Evolutionary conservation across 371 early-diverging fungal species (phyloP).

Genomic region (Syncephalis fuscata): DNA sequence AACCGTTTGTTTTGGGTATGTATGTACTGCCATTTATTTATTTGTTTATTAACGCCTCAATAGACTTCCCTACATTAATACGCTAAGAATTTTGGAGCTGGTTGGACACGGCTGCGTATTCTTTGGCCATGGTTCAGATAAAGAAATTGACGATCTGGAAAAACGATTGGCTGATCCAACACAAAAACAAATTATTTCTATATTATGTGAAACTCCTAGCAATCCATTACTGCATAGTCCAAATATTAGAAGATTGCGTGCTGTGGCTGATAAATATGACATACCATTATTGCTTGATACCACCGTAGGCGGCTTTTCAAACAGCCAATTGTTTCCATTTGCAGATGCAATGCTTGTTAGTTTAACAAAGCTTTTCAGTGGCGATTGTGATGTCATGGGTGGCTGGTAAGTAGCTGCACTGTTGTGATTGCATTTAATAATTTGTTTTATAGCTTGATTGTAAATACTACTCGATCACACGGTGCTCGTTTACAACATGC

Average conservation of each 20-base stretch:
- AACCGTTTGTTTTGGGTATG: slow-evolving; percentile 80
- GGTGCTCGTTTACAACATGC: slow-evolving; percentile 32
- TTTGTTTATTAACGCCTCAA: background rate
- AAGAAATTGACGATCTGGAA: slow-evolving; percentile 54
- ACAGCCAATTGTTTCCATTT: slow-evolving; percentile 52
- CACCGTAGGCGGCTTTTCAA: slow-evolving; percentile 85
- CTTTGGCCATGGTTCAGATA: slow-evolving; percentile 60
- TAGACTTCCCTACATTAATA: slow-evolving; percentile 88
- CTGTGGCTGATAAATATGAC: slow-evolving; percentile 53
- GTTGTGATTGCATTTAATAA: background rate
- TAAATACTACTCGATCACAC: slow-evolving; percentile 51
- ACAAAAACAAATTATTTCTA: slow-evolving; percentile 31
- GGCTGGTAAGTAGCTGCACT: slow-evolving; percentile 40
- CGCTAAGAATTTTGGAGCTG: slow-evolving; percentile 84
- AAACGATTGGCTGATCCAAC: slow-evolving; percentile 28
- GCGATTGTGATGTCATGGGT: slow-evolving; percentile 93
- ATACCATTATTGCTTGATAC: slow-evolving; percentile 83
- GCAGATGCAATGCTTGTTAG: slow-evolving; percentile 86
- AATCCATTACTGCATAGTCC: slow-evolving; percentile 82
- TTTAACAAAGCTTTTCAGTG: slow-evolving; percentile 85
- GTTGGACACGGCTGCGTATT: slow-evolving; percentile 81
- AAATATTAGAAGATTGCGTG: slow-evolving; percentile 50
- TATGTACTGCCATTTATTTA: background rate
- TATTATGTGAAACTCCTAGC: slow-evolving; percentile 87
- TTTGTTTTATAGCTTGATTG: slow-evolving; percentile 34